Evolutionary conservation across 768 basidiomycete genomes (phyloP), one percentile per base, ranked within the genome.

Genomic region (Lentinula sp.): DNA sequence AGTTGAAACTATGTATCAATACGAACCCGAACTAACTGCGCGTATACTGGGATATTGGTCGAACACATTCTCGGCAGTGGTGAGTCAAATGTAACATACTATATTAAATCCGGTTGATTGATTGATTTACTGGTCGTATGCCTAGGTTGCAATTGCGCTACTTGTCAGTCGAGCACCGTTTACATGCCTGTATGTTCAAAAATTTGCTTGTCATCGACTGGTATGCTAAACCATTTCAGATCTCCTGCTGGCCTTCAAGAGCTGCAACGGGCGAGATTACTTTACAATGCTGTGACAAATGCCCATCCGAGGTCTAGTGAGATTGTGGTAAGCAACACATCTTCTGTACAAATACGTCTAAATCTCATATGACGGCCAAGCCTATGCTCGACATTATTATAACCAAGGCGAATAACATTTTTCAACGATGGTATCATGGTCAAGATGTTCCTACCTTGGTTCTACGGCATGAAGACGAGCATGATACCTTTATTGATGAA

Each of bases 101-200:
- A 13, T 31, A 32, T 18, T 2, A 3, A 51, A 21, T 56, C 9
- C 9, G 21, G 16, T 15, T 34, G 8, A 31, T 18, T 60, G 45
- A 60, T 34, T 51, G 5, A 21, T n/a, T 40, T 15, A 34, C 18
- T 21, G 59, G 4, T 28, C 6, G 28, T 28, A 34, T 11, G n/a
- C 43, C 52, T 59, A 83, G 81, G 76, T 82, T 46, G 80, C 81
- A 21, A 68, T 82, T 37, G 81, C 81, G 64, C 66, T 84, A 59
- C 71, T 82, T 58, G 81, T 88, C 21, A 84, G 82, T 45, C 79
- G 87, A 57, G 84, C 85, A 15, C 87, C 87, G n/a, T 84, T 82
- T 69, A 80, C 85, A 31, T 84, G 82, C 63, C 73, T 88, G 11
- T 60, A 60, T 42, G 59, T 60, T 18, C 11, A 34, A 23, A 4